Base-by-base conservation (phyloP, 106 monocot species). In the Gastrodia elata region DNA sequence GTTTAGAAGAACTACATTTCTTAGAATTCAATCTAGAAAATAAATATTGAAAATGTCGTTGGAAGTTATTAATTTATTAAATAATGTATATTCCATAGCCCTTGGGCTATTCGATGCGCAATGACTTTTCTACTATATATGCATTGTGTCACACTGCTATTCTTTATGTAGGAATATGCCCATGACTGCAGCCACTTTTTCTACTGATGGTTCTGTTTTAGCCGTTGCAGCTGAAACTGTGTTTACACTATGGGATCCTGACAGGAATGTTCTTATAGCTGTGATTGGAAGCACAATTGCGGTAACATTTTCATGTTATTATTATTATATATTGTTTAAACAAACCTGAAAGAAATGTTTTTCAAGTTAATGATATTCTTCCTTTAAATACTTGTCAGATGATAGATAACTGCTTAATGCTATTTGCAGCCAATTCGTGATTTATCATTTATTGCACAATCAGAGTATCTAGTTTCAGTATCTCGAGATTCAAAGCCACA, bases 141-240 rank as follows among this genome's bases (percentile, higher is more conserved):
- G 2, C 14, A 28, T 61, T 13, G 27, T 61, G 32, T 55, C 55
- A n/a, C 24, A 8, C 20, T 27, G 64, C 28, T 32, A 20, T 64
- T 35, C 37, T 67, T 38, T 20, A 71, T 83, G 72, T 86, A 97
- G 97, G 88, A 86, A 74, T 76, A 80, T 75, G 68, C 88, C 92
- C 42, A 84, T 97, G 93, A 88, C 90, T 71, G 92, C 90, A 39
- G 93, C 93, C 77, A 87, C 88, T 40, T 97, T 97, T 86, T 93
- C 90, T 65, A 72, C 80, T 77, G 97, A 97, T 83, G 97, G 97
- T 64, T 88, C 97, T 80, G 86, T 97, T 71, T 81, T 97, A 44
- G 92, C 97, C 42, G 81, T 93, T 88, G 92, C 97, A 40, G 90
- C 93, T 24, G 93, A 86, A 58, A 84, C 74, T 70, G 73, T 82